Evolutionary conservation across 208 protist species (phyloP).

Genomic region (Crithidia expoeki): DNA sequence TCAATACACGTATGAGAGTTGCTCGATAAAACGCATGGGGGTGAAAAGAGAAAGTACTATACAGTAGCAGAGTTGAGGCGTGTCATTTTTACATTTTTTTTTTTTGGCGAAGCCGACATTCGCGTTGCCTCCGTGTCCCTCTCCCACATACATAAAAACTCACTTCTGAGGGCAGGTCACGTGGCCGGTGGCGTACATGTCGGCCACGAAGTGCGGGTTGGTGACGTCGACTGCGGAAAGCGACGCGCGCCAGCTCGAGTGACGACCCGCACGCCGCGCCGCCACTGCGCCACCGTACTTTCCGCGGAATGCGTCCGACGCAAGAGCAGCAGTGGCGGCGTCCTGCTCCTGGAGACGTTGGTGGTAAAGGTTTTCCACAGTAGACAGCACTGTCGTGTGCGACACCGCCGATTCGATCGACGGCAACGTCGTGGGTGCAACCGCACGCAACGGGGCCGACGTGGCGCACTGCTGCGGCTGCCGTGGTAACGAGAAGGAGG

Average conservation of each 20-base stretch:
- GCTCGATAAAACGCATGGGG: no score
- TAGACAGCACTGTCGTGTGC: slow-evolving; percentile 2
- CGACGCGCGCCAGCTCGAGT: slow-evolving; percentile 17
- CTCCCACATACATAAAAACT: neutral
- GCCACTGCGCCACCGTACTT: neutral
- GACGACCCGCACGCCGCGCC: neutral
- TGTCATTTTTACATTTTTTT: no score
- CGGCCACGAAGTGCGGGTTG: slow-evolving; percentile 43
- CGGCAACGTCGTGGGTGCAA: neutral
- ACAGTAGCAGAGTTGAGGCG: no score
- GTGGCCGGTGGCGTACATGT: slow-evolving; percentile 33
- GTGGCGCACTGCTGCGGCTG: neutral
- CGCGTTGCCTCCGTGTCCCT: neutral
- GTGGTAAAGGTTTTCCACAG: slow-evolving; percentile 10
- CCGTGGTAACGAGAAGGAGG: neutral
- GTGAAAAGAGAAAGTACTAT: no score
- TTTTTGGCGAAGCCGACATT: no score
- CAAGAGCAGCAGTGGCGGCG: neutral
- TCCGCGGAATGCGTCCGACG: neutral
- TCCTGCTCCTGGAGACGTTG: slow-evolving; percentile 5
- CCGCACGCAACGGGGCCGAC: neutral
- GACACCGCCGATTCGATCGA: neutral
- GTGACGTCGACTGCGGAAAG: slow-evolving; percentile 28
- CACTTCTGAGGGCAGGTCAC: slow-evolving; percentile 5
- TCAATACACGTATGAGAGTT: no score